Base-by-base conservation (phyloP, 768 basidiomycete genomes). In the Mycena chlorophos region DNA sequence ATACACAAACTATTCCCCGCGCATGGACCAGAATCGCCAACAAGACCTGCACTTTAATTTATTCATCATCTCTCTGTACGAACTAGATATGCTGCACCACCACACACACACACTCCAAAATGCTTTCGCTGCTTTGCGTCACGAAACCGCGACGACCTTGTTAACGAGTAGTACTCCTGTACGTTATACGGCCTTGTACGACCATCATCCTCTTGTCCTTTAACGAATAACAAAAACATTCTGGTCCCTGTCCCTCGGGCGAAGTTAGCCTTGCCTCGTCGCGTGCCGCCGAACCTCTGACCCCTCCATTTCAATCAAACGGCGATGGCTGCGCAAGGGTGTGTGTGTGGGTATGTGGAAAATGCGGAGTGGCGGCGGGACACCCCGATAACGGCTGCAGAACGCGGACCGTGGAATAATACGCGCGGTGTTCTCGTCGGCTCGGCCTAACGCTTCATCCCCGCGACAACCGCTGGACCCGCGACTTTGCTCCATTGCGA, bases 401-500 rank as follows among this genome's bases (percentile, higher is more conserved):
- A 22, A 29, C 50, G 27, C 27, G 28, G 25, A 51, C 28, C 5
- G 14, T 22, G 26, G 31, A 55, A 19, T 14, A 42, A 42, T 5
- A 5, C 40, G 40, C n/a, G 12, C n/a, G 34, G 10, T n/a, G 34
- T 10, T 10, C n/a, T 10, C 34, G n/a, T 37, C 34, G n/a, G 16
- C 40, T 23, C 8, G 10, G 45, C 20, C 22, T 46, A 89, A 64
- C 88, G 78, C 60, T 83, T 79, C 81, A 91, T 81, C 30, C 89
- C 89, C 29, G 78, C 77, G 50, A 88, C 70, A 19, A 75, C 64
- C 29, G 71, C 49, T 1, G 89, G 89, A 5, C 89, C 89, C 17
- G 82, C 75, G 30, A 87, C 89, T 69, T 84, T 89, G 71, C 89
- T 91, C 84, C 83, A 88, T 5, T 69, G 81, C 31, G 88, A 85